Base-by-base conservation (phyloP, 306 rosid genomes). In the Myrica gale region DNA sequence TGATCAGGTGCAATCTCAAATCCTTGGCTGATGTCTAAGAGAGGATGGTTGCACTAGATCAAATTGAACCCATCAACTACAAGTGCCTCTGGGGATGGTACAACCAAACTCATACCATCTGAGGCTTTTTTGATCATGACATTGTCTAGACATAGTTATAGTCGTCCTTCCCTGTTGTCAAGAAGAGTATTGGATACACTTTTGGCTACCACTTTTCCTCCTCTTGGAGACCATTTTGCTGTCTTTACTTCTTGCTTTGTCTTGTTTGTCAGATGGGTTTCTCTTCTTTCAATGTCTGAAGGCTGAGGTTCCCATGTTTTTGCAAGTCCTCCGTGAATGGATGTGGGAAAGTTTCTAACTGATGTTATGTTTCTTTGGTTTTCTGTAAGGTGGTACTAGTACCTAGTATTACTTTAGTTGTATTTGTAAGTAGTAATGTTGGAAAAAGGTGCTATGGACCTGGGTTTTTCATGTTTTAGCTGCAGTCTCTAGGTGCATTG, bases 1-100 rank as follows among this genome's bases (percentile, higher is more conserved):
- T 96, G 83, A 92, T 96, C 77, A 81, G 93, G 84, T 96, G 99
- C 90, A 96, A 96, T 82, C 89, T 96, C 42, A 96, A 91, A 80
- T 89, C 99, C 16, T 86, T 96, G 85, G 93, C 97, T n/a, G 96
- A 90, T 76, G 98, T 96, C 83, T 96, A 98, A 0, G 98, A 96
- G 89, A 84, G 99, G 81, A 92, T 92, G 97, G 99, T 98, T 0
- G 93, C 89, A 83, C 96, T 82, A 85, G 97, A 89, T 67, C 84
- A 81, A 74, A 87, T 88, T 0, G 96, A 88, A 76, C 90, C 89
- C n/a, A n/a, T n/a, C 82, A 82, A 84, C 69, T 84, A 74, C n/a
- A 90, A 85, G 77, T 65, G 74, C 79, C 75, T 72, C 41, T 37
- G 63, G 79, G 82, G 81, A 62, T 37, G 80, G 76, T 74, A 61